These are phyloP conservation scores for Malus sylvestris DNA, from an alignment of 306 rosid genomes.

Conservation along the genomic window DNA sequence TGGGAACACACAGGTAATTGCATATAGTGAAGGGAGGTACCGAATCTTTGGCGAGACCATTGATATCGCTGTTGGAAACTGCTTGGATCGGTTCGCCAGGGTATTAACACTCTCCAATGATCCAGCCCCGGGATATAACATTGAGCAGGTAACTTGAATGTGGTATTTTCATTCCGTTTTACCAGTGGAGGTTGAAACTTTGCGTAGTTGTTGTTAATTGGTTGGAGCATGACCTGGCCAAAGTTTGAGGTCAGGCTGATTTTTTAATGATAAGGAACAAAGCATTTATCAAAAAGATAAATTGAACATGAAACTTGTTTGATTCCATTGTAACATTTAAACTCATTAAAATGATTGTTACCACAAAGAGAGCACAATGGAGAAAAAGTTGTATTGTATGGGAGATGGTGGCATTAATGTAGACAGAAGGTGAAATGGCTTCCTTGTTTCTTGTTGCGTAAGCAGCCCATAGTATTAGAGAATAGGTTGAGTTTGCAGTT, in stretches of 20 bases:
- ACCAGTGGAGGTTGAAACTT: neutral
- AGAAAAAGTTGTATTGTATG: neutral
- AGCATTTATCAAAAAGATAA: neutral
- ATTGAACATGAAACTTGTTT: neutral
- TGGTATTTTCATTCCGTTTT: neutral
- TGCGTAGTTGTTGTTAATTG: neutral
- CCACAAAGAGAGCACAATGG: neutral
- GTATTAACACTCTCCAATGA: constrained; percentile 80
- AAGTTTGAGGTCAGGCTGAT: neutral
- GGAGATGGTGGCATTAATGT: neutral
- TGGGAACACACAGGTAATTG: constrained; percentile 92
- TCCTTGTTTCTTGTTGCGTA: neutral
- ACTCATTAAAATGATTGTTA: neutral
- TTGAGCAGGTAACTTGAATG: constrained; percentile 63
- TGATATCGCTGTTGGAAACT: constrained; percentile 88
- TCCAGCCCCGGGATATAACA: constrained; percentile 84
- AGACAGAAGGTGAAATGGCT: neutral
- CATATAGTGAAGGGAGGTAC: constrained; percentile 85
- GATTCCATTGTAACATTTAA: neutral
- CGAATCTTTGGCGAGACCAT: constrained; percentile 91
- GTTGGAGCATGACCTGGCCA: neutral
- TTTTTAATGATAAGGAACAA: neutral
- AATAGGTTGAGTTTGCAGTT: neutral
- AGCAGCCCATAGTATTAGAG: neutral
- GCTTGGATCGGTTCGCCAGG: constrained; percentile 93